phyloP scores from a whole-genome alignment of 2,329 filamentous ascomycete genomes.

The Venturia effusa region DNA sequence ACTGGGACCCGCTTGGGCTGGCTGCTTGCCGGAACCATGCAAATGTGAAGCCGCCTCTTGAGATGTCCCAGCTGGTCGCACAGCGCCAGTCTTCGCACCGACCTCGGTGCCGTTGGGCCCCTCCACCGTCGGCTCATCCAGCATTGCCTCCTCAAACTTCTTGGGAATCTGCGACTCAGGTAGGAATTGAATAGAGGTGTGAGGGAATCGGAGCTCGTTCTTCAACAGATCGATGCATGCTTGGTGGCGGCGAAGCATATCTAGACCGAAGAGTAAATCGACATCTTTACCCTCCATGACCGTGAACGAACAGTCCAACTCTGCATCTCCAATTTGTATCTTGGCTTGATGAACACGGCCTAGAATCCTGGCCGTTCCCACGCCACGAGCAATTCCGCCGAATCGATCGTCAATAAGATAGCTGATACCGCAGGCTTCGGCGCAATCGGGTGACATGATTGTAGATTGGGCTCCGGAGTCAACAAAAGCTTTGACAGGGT shows the following conservation, averaged over 20 bases:
- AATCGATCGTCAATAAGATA: conserved; percentile 87
- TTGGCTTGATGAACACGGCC: conserved; percentile 91
- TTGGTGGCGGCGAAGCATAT: conserved; percentile 96
- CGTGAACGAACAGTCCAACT: conserved; percentile 89
- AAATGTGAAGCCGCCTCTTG: conserved; percentile 16
- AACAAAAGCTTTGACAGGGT: conserved; percentile 88
- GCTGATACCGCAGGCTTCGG: conserved; percentile 90
- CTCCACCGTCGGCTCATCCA: conserved; percentile 71
- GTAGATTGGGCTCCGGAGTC: conserved; percentile 96
- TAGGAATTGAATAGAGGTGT: conserved; percentile 78
- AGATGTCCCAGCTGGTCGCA: conserved; percentile 39
- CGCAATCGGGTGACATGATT: conserved; percentile 94
- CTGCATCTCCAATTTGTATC: conserved; percentile 81
- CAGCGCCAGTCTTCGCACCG: conserved; percentile 70
- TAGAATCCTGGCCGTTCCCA: conserved; percentile 88
- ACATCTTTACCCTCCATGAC: conserved; percentile 99
- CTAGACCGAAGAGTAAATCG: conserved; percentile 81
- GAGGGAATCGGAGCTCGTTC: conserved; percentile 79
- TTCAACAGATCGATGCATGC: conserved; percentile 80
- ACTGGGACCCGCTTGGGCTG: conserved; percentile 12
- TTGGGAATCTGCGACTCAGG: conserved; percentile 93
- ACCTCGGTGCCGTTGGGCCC: conserved; percentile 86
- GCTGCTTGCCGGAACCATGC: conserved; percentile 7
- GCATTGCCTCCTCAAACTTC: conserved; percentile 57
- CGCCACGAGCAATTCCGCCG: conserved; percentile 81